A percentile compares a stretch with the other conserved stretches of the same genome.
Evolutionary conservation across 139 green algal species (phyloP).

Genomic region (Chlamydomonas applanata): DNA sequence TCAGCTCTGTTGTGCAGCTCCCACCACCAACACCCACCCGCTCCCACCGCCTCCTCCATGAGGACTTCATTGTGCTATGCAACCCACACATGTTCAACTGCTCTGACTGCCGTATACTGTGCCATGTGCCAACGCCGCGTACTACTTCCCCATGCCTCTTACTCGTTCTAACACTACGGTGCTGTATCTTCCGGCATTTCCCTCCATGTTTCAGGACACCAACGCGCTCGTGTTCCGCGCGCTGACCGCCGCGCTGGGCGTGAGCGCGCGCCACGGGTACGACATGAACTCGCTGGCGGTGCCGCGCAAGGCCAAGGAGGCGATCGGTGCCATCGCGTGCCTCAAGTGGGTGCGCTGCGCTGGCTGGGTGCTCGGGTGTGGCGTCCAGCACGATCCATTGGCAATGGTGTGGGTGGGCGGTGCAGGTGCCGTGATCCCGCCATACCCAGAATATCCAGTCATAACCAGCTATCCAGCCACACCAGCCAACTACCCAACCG

Average conservation of each 20-base stretch:
- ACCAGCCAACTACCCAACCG: no score
- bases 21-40: no score
- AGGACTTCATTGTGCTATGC: no score
- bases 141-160: not conserved
- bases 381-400: no score
- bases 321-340: slow-evolving; percentile 86
- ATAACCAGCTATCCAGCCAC: no score
- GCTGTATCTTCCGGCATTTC: not conserved
- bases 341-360: slow-evolving; percentile 33
- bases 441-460: no score
- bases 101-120: not conserved
- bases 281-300: slow-evolving; percentile 95
- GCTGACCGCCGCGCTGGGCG: slow-evolving; percentile 81
- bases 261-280: slow-evolving; percentile 67
- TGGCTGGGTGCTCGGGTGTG: no score
- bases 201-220: slow-evolving; percentile 80
- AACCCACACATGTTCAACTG: not conserved
- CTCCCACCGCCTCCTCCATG: no score
- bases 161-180: not conserved
- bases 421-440: no score
- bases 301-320: slow-evolving; percentile 80
- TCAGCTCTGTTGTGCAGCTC: no score
- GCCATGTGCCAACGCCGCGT: not conserved
- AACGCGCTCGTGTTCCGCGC: slow-evolving; percentile 94
- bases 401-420: no score